A percentile compares a stretch with the other conserved stretches of the same genome.
Evolutionary conservation across 768 basidiomycete genomes (phyloP).

Genomic region (Phlebiopsis gigantea): DNA sequence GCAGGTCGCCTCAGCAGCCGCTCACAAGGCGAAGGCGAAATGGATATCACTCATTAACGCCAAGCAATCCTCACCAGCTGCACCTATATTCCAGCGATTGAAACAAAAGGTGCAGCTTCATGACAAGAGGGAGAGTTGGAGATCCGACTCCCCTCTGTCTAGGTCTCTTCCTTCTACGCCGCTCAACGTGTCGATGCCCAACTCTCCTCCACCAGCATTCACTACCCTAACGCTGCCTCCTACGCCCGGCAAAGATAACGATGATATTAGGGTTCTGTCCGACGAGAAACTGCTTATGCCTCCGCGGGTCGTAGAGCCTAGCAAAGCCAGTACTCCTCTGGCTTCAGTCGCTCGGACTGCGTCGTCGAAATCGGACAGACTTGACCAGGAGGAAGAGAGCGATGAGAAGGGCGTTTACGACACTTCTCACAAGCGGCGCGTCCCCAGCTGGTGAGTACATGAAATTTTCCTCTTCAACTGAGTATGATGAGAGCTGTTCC

Average conservation of each 20-base stretch:
- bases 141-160: neutral
- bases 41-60: conserved; percentile 40
- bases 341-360: conserved; percentile 6
- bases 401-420: conserved; percentile 69
- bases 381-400: conserved; percentile 32
- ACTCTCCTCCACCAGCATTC: conserved; percentile 8
- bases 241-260: conserved; percentile 3
- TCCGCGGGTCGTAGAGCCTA: neutral
- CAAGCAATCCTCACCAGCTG: conserved; percentile 23
- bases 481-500: neutral
- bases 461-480: neutral
- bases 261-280: neutral
- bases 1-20: conserved; percentile 35
- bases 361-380: conserved; percentile 22
- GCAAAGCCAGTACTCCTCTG: conserved; percentile 6
- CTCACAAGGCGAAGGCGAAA: conserved; percentile 50
- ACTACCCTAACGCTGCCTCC: conserved; percentile 6
- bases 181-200: neutral
- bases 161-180: neutral
- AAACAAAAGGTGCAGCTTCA: conserved; percentile 9
- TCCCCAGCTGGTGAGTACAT: conserved; percentile 70
- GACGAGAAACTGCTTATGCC: conserved; percentile 9
- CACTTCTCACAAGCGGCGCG: conserved; percentile 74
- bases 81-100: conserved; percentile 9
- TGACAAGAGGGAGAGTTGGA: neutral